Evolutionary conservation across 139 green algal genomes (phyloP).

Genomic region (Eudorina sp.): DNA sequence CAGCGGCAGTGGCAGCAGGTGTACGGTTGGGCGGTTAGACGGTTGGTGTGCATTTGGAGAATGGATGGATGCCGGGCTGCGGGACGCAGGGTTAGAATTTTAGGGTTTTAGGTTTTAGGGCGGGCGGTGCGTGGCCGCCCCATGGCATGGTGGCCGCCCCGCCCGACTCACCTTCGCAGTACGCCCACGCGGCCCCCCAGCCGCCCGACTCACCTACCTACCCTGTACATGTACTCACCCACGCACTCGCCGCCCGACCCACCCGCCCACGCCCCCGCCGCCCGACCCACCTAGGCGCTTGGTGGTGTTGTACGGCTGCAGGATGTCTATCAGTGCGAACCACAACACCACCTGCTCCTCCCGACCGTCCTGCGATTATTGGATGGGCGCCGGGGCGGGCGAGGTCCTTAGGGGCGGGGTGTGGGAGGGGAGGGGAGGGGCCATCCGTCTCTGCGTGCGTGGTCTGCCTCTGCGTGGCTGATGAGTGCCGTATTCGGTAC

Average conservation of each 20-base stretch:
- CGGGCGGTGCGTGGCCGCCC: neutral
- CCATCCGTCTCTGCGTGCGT: no score
- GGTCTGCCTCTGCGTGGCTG: no score
- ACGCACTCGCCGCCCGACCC: neutral
- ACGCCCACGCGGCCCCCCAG: neutral
- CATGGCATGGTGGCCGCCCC: neutral
- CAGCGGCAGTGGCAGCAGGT: neutral
- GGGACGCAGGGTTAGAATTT: no score
- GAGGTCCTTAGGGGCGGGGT: neutral
- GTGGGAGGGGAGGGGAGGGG: neutral
- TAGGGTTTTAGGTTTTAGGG: neutral
- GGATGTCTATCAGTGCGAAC: constrained; percentile 95
- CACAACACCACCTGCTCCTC: constrained; percentile 85
- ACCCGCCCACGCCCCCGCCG: neutral
- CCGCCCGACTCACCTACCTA: no score
- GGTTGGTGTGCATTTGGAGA: neutral
- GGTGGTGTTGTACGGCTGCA: constrained; percentile 63
- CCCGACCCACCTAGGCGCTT: constrained; percentile 16
- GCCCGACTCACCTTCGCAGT: neutral
- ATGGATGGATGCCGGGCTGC: no score
- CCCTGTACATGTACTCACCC: neutral
- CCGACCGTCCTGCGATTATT: neutral
- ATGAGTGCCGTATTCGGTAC: no score
- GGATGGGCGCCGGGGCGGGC: neutral
- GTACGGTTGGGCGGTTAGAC: neutral